These are phyloP conservation scores for Volvariella surrecta DNA, from an alignment of 1,284 basidiomycete genomes.

Conservation along the genomic window DNA sequence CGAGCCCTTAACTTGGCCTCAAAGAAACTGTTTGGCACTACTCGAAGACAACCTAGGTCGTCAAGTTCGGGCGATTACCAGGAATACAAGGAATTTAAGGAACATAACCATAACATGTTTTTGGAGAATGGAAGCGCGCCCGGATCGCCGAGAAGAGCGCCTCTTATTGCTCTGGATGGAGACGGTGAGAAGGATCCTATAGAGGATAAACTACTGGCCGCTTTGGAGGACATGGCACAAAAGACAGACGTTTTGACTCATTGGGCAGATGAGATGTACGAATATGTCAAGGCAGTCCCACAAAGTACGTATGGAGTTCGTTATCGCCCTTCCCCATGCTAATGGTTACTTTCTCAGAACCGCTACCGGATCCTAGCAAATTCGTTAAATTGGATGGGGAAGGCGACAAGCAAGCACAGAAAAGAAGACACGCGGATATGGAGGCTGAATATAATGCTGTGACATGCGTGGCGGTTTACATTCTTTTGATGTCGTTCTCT, in stretches of 20 bases:
- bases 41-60: slow-evolving; percentile 19
- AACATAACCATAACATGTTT: neutral
- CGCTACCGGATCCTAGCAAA: slow-evolving; percentile 64
- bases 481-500: slow-evolving; percentile 88
- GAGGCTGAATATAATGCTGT: slow-evolving; percentile 77
- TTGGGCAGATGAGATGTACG: slow-evolving; percentile 91
- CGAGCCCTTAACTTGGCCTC: slow-evolving; percentile 84
- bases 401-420: slow-evolving; percentile 54
- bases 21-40: slow-evolving; percentile 80
- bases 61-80: slow-evolving; percentile 19
- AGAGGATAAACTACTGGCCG: slow-evolving; percentile 71
- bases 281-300: slow-evolving; percentile 68
- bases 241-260: slow-evolving; percentile 91
- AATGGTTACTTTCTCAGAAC: slow-evolving; percentile 35
- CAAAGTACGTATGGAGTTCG: slow-evolving; percentile 46
- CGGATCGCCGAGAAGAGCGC: slow-evolving; percentile 43
- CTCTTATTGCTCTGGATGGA: slow-evolving; percentile 36
- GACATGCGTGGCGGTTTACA: slow-evolving; percentile 84
- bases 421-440: slow-evolving; percentile 58
- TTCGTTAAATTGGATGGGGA: slow-evolving; percentile 67
- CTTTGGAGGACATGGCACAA: slow-evolving; percentile 85
- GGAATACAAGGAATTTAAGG: slow-evolving; percentile 2
- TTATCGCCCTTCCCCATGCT: slow-evolving; percentile 1
- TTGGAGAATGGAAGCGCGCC: slow-evolving; percentile 19
- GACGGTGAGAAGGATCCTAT: slow-evolving; percentile 55